Conservation (phyloP, 441 rosid genomes). For the Aquilaria agallochum region DNA sequence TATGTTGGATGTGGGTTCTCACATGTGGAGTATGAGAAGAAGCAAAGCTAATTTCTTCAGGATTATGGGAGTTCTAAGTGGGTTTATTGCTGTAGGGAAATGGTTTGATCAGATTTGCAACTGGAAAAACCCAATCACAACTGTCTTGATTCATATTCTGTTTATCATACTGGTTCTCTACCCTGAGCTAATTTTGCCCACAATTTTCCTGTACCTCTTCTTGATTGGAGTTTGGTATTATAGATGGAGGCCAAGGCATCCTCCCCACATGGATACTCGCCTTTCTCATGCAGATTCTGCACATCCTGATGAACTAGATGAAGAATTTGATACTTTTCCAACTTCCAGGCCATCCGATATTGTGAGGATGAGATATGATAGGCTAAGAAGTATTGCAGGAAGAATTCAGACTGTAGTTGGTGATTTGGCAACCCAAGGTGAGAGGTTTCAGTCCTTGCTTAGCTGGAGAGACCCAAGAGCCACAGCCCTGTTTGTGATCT, state of each 20-base stretch:
- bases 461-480: slow-evolving; percentile 99
- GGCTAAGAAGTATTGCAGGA: slow-evolving; percentile 90
- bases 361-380: slow-evolving; percentile 87
- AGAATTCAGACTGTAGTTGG: slow-evolving; percentile 94
- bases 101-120: slow-evolving; percentile 96
- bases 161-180: slow-evolving; percentile 87
- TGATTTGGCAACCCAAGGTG: slow-evolving; percentile 96
- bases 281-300: slow-evolving; percentile 87
- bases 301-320: slow-evolving; percentile 48
- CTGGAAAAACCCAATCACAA: slow-evolving; percentile 93
- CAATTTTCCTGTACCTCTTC: slow-evolving; percentile 90
- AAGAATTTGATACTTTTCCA: slow-evolving; percentile 66
- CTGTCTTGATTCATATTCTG: slow-evolving; percentile 85
- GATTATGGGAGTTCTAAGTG: slow-evolving; percentile 77
- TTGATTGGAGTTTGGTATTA: slow-evolving; percentile 92
- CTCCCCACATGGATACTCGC: slow-evolving; percentile 97
- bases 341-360: slow-evolving; percentile 70
- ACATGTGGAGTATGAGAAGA: slow-evolving; percentile 99
- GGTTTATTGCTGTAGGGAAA: slow-evolving; percentile 79
- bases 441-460: slow-evolving; percentile 81
- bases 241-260: slow-evolving; percentile 93
- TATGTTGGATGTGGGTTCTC: slow-evolving; percentile 96
- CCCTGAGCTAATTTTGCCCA: slow-evolving; percentile 90
- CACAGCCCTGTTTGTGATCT: slow-evolving; percentile 69
- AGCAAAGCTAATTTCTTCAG: slow-evolving; percentile 97